Evolutionary conservation across 1,284 basidiomycete genomes (phyloP).

Genomic region (Cutaneotrichosporon sp.): DNA sequence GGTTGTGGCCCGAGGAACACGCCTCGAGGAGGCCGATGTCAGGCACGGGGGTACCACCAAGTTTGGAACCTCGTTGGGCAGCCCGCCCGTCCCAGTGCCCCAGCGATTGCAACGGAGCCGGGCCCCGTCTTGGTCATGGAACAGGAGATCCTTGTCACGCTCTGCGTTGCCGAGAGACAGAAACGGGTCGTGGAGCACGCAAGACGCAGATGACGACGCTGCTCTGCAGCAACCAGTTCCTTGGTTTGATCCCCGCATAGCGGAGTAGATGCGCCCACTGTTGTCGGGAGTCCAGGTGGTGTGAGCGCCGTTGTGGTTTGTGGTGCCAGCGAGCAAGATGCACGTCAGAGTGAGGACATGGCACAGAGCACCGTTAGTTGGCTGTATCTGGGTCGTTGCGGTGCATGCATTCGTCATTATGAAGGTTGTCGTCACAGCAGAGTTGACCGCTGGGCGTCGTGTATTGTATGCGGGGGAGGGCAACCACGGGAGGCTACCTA

Average conservation of each 20-base stretch:
- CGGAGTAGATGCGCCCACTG: no score
- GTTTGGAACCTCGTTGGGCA: background rate
- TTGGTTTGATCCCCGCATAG: background rate
- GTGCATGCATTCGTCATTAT: slow-evolving; percentile 6
- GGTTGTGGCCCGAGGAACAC: background rate
- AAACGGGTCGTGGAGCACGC: background rate
- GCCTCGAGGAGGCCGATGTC: background rate
- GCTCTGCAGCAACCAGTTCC: background rate
- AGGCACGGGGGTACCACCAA: background rate
- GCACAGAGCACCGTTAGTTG: background rate
- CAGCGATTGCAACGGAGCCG: background rate
- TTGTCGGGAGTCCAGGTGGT: background rate
- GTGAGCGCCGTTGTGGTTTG: background rate
- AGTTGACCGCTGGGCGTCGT: background rate
- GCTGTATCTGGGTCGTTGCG: background rate
- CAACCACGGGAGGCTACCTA: background rate
- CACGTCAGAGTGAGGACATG: background rate
- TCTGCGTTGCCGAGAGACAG: slow-evolving; percentile 1
- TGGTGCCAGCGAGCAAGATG: background rate
- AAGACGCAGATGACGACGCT: slow-evolving; percentile 4
- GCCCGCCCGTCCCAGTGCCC: background rate
- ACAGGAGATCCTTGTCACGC: slow-evolving; percentile 4
- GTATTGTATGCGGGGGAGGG: slow-evolving; percentile 2
- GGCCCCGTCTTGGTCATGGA: background rate
- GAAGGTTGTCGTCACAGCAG: slow-evolving; percentile 4